These are phyloP conservation scores for Maudiozyma pseudohumilis DNA, from an alignment of 805 yeast species.

Conservation along the genomic window DNA sequence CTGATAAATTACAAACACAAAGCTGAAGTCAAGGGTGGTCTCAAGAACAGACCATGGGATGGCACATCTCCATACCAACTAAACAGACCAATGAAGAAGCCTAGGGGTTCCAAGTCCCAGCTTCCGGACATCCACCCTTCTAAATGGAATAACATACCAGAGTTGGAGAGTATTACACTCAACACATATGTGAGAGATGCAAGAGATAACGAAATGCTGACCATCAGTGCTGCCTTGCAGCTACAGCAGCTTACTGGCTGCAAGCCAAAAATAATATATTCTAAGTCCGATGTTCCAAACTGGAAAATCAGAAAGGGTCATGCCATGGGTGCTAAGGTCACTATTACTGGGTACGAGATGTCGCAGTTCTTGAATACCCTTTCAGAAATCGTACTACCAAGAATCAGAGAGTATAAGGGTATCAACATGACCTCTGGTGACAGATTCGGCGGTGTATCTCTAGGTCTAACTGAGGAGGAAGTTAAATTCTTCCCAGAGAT, in stretches of 20 bases:
- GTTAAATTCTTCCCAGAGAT: conserved; percentile 85
- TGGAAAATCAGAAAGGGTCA: conserved; percentile 85
- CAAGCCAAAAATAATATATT: conserved; percentile 63
- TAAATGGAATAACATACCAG: conserved; percentile 62
- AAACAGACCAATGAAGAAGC: conserved; percentile 69
- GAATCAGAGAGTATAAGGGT: conserved; percentile 81
- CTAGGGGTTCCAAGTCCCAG: conserved; percentile 64
- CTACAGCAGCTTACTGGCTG: conserved; percentile 91
- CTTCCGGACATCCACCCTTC: conserved; percentile 66
- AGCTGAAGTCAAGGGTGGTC: conserved; percentile 45
- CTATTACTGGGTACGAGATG: conserved; percentile 70
- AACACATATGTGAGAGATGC: conserved; percentile 73
- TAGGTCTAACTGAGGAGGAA: conserved; percentile 73
- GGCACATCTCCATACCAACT: conserved; percentile 76
- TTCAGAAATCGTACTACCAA: conserved; percentile 86
- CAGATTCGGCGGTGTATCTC: conserved; percentile 70
- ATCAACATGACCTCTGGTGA: conserved; percentile 73
- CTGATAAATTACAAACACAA: conserved; percentile 69
- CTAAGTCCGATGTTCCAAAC: conserved; percentile 68
- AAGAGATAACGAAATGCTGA: conserved; percentile 57
- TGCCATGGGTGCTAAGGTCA: conserved; percentile 84
- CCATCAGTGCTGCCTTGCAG: conserved; percentile 67
- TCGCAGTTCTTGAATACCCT: conserved; percentile 77
- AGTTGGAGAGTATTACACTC: conserved; percentile 53
- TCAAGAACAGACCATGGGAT: conserved; percentile 75